Percentiles rank a stretch among this genome's conserved stretches.
Evolutionary conservation across 2,329 filamentous ascomycete genomes (phyloP).

Genomic region (Gnomoniopsis smithogilvyi): DNA sequence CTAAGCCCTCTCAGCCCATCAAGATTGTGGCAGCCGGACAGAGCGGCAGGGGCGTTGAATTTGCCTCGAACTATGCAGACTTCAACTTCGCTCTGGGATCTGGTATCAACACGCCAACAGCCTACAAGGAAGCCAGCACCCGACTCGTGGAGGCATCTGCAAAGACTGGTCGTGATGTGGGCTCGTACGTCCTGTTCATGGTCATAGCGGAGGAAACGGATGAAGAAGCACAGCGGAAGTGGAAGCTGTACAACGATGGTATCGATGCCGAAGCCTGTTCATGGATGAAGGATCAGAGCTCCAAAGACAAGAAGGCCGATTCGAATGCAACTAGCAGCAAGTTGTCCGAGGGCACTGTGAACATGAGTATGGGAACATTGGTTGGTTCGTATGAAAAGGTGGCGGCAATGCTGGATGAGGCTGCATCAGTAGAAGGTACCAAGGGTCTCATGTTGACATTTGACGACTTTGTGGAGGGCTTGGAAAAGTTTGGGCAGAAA

Average conservation of each 20-base stretch:
- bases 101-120: neutral
- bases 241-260: conserved; percentile 2
- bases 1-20: neutral
- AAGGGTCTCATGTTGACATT: conserved; percentile 1
- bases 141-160: neutral
- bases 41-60: neutral
- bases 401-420: neutral
- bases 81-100: neutral
- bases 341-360: neutral
- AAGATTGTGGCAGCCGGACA: conserved; percentile 1
- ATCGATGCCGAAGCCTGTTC: neutral
- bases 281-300: neutral
- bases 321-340: neutral
- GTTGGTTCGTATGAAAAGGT: neutral
- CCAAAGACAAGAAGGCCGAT: neutral
- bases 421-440: neutral
- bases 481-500: neutral
- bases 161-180: neutral
- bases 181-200: neutral
- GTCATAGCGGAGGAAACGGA: neutral
- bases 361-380: neutral
- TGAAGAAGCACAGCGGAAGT: neutral
- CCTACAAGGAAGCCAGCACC: neutral
- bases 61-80: neutral
- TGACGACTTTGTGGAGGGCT: neutral